A percentile compares a stretch with the other conserved stretches of the same genome.
Evolutionary conservation across 768 basidiomycete genomes (phyloP).

Genomic region (Lactarius deliciosus): DNA sequence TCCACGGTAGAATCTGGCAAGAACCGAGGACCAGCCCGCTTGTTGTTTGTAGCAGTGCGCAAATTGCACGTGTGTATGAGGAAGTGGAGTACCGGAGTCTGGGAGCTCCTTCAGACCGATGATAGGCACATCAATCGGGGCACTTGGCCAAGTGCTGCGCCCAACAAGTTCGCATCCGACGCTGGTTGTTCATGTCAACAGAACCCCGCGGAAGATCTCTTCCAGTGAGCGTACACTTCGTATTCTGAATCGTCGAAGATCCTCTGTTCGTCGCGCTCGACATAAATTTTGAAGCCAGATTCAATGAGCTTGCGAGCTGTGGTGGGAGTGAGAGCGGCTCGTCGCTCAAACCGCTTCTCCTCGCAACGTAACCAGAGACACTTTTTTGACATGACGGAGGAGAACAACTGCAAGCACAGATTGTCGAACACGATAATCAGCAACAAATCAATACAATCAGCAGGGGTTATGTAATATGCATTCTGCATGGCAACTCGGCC

Average conservation of each 20-base stretch:
- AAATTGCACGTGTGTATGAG: conserved; percentile 96
- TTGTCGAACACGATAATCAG: background rate
- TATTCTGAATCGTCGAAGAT: conserved; percentile 95
- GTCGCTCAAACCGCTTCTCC: conserved; percentile 91
- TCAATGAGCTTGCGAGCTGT: conserved; percentile 87
- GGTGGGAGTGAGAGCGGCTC: conserved; percentile 89
- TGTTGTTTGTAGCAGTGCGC: conserved; percentile 98
- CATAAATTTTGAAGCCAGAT: conserved; percentile 84
- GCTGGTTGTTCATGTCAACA: conserved; percentile 42
- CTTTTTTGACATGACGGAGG: conserved; percentile 46
- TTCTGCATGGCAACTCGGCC: background rate
- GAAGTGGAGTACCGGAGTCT: conserved; percentile 74
- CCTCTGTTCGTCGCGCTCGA: conserved; percentile 91
- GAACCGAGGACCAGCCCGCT: conserved; percentile 85
- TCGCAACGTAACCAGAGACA: conserved; percentile 95
- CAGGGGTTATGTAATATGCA: conserved; percentile 3
- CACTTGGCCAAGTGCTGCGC: conserved; percentile 86
- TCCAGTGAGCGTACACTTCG: conserved; percentile 65
- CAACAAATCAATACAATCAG: background rate
- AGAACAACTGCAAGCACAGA: background rate
- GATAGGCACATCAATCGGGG: conserved; percentile 73
- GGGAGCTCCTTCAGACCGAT: conserved; percentile 97
- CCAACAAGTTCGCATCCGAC: conserved; percentile 87
- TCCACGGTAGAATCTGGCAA: conserved; percentile 82
- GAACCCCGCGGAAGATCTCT: conserved; percentile 7